Evolutionary conservation across 2,329 filamentous ascomycete genomes (phyloP), one percentile per base, ranked within the genome.

Genomic region (Ascochyta lentis): DNA sequence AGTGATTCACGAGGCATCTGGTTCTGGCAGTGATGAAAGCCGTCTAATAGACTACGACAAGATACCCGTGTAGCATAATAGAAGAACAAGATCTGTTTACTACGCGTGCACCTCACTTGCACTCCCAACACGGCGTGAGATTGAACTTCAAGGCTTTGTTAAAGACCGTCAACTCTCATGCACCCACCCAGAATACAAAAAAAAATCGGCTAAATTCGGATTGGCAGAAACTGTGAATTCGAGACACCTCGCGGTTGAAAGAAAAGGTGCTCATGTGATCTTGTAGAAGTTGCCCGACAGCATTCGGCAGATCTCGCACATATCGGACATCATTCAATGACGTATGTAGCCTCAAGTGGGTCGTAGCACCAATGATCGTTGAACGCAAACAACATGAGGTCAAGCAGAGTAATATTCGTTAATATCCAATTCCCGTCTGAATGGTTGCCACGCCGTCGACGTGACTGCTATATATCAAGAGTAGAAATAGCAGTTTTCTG

Each of bases 31-130:
- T 43, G 15, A 33, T 6, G 43, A 27, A 24, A 27, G 43, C 42
- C 31, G 38, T 51, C 26, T 56, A 47, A 51, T 43, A 51, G 53
- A 56, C 33, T 24, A 24, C 39, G 34, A 45, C 27, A 37, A 44
- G 54, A 57, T 57, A 57, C 54, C 54, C 54, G 49, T 46, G 40
- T 57, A 53, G 39, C 48, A 33, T 57, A 52, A 57, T 57, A 8
- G 54, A 53, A 52, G 15, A 22, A 51, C 12, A 26, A 29, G 15
- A 15, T 27, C 41, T 48, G 31, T 19, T 10, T 27, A 33, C 10
- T 13, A 43, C 10, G 6, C 23, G 16, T n/a, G 29, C n/a, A 24
- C 37, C 29, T 31, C n/a, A 6, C 39, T 27, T 27, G 39, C 22
- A 26, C 6, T 26, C 39, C 8, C 39, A 26, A 27, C 10, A 16